phyloP scores from a whole-genome alignment of 345 rosid species.

The Adansonia digitata region DNA sequence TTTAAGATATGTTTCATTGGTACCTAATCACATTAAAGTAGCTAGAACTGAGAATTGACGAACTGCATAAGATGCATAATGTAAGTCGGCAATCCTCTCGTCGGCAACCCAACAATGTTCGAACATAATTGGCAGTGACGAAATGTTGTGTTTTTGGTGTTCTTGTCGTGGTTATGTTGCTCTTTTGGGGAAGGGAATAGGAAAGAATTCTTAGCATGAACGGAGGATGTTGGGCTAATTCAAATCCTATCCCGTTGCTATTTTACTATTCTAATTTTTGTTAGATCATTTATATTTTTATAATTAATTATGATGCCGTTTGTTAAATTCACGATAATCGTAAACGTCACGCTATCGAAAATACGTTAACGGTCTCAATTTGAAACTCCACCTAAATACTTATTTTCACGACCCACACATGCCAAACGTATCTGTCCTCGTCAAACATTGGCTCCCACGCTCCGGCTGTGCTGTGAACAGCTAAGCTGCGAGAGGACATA shows the following conservation, averaged over 20 bases:
- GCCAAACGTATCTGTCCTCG: constrained; percentile 10
- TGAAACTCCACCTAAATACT: neutral
- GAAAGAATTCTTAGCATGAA: constrained; percentile 7
- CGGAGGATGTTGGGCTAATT: neutral
- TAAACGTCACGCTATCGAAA: too few species aligned
- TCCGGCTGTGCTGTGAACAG: constrained; percentile 8
- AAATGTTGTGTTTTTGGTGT: neutral
- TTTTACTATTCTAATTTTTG: too few species aligned
- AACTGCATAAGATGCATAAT: too few species aligned
- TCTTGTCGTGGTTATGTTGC: neutral
- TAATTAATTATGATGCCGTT: too few species aligned
- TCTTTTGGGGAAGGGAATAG: neutral
- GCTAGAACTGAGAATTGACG: neutral
- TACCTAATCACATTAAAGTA: too few species aligned
- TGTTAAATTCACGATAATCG: too few species aligned
- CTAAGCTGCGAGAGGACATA: constrained; percentile 11
- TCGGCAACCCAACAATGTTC: constrained; percentile 1
- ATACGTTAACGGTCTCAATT: too few species aligned
- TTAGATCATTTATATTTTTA: too few species aligned
- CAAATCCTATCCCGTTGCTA: neutral
- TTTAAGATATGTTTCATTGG: too few species aligned
- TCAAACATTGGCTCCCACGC: constrained; percentile 18
- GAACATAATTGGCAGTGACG: neutral
- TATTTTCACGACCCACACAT: constrained; percentile 4
- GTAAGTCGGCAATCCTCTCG: too few species aligned